Evolutionary conservation across 2,329 filamentous ascomycete genomes (phyloP), one percentile per base, ranked within the genome.

Genomic region (Coleophoma crateriformis): DNA sequence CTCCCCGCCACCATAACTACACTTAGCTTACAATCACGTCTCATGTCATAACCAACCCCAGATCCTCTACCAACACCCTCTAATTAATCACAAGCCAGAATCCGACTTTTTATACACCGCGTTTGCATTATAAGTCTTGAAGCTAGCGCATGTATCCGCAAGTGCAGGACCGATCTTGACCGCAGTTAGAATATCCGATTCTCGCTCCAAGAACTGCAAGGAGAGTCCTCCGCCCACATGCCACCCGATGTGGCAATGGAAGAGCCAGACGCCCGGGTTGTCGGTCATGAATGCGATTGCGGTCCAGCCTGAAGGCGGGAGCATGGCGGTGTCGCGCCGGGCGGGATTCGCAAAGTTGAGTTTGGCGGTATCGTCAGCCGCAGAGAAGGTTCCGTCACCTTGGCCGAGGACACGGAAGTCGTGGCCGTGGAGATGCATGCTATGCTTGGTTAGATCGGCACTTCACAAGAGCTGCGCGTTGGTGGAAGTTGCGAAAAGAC

Each of bases 221-320:
- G 76, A 64, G 47, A 79, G 68, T 5, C 77, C 77, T 3, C 67
- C 70, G 1, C 73, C 74, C 1, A 71, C 70, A 57, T 81, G 77
- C 75, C 76, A 80, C 2, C 55, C 58, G 32, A 61, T 53, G 49
- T 61, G 59, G 42, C 59, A 61, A 43, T 61, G 59, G 22, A 39
- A 20, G 45, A 46, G 14, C 45, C 45, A 46, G 3, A 33, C 5
- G 6, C 45, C 45, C 15, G 83, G 79, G 56, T 49, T 80, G 73
- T 14, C 39, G 5, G 42, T 46, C 19, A 20, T 11, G 42, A 39
- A 50, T 2, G 42, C 48, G 11, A 50, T n/a, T 8, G 39, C 43
- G 22, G 37, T 19, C 10, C 14, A 50, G 7, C 48, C 48, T 4
- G 11, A n/a, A 7, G 15, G 33, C 7, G 33, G 27, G 17, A 78